These are phyloP conservation scores for Bjerkandera adusta DNA, from an alignment of 1,284 basidiomycete genomes.

Conservation along the genomic window DNA sequence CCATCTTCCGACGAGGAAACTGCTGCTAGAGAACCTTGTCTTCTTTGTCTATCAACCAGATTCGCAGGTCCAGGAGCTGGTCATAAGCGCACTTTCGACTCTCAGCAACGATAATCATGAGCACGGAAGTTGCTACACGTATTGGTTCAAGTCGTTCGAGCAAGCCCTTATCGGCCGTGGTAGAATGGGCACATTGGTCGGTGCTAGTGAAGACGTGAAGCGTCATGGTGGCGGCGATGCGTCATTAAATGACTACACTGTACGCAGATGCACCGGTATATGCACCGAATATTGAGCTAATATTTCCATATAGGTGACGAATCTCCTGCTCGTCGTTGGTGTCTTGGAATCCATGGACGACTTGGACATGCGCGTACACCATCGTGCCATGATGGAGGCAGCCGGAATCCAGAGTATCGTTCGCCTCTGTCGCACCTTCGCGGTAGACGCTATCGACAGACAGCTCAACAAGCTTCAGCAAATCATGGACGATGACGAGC, in stretches of 20 bases:
- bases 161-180: slow-evolving; percentile 81
- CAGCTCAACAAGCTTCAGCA: slow-evolving; percentile 70
- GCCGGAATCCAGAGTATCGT: slow-evolving; percentile 81
- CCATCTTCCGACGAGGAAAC: slow-evolving; percentile 78
- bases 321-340: slow-evolving; percentile 69
- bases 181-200: slow-evolving; percentile 93
- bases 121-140: slow-evolving; percentile 65
- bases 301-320: slow-evolving; percentile 48
- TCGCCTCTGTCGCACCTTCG: slow-evolving; percentile 68
- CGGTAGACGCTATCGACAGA: slow-evolving; percentile 61
- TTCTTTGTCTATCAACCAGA: slow-evolving; percentile 65
- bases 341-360: slow-evolving; percentile 69
- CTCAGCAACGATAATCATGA: slow-evolving; percentile 69
- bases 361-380: slow-evolving; percentile 80
- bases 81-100: slow-evolving; percentile 61
- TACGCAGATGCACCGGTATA: slow-evolving; percentile 42
- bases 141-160: slow-evolving; percentile 89
- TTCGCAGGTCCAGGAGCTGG: slow-evolving; percentile 50
- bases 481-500: slow-evolving; percentile 78
- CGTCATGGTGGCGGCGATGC: slow-evolving; percentile 57
- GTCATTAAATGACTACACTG: slow-evolving; percentile 81
- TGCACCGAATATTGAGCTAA: slow-evolving; percentile 14
- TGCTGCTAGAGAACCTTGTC: slow-evolving; percentile 76
- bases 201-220: slow-evolving; percentile 88
- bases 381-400: slow-evolving; percentile 86